Conservation (phyloP, 352 stramenopile genomes). For the Globisporangium carolinianum region DNA sequence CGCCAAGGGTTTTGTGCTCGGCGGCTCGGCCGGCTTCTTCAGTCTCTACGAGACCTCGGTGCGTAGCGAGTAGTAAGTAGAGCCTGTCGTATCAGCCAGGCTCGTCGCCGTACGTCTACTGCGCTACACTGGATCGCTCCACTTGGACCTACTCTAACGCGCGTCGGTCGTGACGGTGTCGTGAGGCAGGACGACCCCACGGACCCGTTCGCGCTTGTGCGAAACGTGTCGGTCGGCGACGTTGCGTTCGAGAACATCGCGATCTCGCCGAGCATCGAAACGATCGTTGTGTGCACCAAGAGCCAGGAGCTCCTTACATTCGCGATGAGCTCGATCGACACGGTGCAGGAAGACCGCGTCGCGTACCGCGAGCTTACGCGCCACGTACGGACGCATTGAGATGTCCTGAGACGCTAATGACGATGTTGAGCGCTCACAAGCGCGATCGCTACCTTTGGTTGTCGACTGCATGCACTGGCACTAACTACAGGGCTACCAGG, state of each 20-base stretch:
- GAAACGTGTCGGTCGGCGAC: slow-evolving; percentile 60
- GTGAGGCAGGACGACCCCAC: slow-evolving; percentile 55
- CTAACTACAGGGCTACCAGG: slow-evolving; percentile 40
- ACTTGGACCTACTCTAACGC: no score
- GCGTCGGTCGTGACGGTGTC: no score
- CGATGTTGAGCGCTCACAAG: not conserved
- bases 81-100: not conserved
- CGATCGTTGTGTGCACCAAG: slow-evolving; percentile 55
- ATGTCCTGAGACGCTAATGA: not conserved
- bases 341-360: slow-evolving; percentile 67
- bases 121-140: no score
- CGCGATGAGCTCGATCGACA: slow-evolving; percentile 65
- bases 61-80: slow-evolving; percentile 1
- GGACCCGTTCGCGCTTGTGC: slow-evolving; percentile 73
- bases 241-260: slow-evolving; percentile 67
- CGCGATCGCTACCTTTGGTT: not conserved
- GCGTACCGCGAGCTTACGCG: slow-evolving; percentile 54
- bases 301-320: slow-evolving; percentile 61
- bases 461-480: not conserved
- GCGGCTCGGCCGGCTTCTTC: slow-evolving; percentile 64
- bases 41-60: slow-evolving; percentile 72
- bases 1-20: slow-evolving; percentile 69
- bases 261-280: slow-evolving; percentile 60
- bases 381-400: slow-evolving; percentile 22
- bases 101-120: no score